Evolutionary conservation across 1,284 basidiomycete species (phyloP), one percentile per base, ranked within the genome.

Genomic region (Rhizoctonia solani): DNA sequence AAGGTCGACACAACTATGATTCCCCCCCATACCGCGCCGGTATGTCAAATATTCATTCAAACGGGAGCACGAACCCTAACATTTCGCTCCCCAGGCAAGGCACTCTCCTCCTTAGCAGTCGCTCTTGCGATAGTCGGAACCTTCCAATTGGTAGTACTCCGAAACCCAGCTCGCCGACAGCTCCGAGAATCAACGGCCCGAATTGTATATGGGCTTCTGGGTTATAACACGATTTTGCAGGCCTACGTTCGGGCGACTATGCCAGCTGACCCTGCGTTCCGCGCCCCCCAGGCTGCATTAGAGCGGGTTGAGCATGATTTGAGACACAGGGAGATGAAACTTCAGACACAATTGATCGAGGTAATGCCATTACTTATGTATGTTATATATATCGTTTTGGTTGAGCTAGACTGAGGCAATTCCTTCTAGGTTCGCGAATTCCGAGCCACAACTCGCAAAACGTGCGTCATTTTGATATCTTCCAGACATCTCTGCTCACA

Each of bases 131-230:
- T 78, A 27, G 75, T 74, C 1, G 72, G 68, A 16, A 71, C 71
- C 23, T 75, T 77, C 67, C 75, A 77, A 69, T 69, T 75, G 25
- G 71, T 78, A 56, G 72, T 79, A 21, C 70, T 77, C 0, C 73
- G 77, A 9, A 76, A 75, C 44, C 77, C 77, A 0, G 77, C 77
- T 1, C 72, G 76, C 34, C 65, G 74, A n/a, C 74, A 73, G 8
- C 72, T 79, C 4, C 71, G 77, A 14, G 72, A 74, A 44, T 59
- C 58, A 29, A 16, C 27, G 23, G 58, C 25, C 9, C 42, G 30
- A 21, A 59, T 59, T 32, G 56, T 59, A 21, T 59, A 59, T 13
- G 56, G 55, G 8, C 42, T 58, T 4, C 55, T 58, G 19, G 55
- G 55, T n/a, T 76, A 77, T 53, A 66, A 72, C 19, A 73, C 75